Percentiles rank a stretch among this genome's conserved stretches.
These are phyloP conservation scores for Paramecium tetraurelia DNA, from an alignment of 73 alveolate species.

Conservation along the genomic window DNA sequence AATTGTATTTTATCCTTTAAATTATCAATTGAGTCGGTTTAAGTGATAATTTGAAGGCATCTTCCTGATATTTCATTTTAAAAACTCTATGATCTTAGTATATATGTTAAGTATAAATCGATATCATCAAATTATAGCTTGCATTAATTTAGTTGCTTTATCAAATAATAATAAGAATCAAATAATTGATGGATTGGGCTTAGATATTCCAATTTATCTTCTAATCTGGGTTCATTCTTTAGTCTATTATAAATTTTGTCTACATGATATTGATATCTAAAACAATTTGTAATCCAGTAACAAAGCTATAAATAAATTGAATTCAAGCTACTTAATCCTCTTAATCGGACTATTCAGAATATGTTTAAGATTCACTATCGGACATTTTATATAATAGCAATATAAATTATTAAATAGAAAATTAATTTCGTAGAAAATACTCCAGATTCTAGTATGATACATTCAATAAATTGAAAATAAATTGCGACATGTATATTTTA, in stretches of 20 bases:
- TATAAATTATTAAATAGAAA: too few relatives aligned
- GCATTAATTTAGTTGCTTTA: neutral
- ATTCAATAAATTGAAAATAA: neutral
- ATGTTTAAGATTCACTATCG: neutral
- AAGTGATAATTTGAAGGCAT: neutral
- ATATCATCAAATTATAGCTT: too few relatives aligned
- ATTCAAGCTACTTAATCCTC: neutral
- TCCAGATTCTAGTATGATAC: neutral
- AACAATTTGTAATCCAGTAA: neutral
- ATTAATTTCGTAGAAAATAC: too few relatives aligned
- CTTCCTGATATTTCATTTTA: neutral
- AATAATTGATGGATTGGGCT: neutral
- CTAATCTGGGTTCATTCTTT: neutral
- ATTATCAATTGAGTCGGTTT: neutral
- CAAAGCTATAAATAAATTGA: neutral
- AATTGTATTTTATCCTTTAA: neutral
- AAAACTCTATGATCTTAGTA: neutral
- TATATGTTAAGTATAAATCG: neutral
- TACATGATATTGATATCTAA: neutral
- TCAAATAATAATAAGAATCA: neutral
- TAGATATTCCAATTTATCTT: neutral
- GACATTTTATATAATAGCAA: neutral
- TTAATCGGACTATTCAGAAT: neutral
- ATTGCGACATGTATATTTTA: too few relatives aligned
- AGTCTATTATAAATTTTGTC: neutral